Base-by-base conservation (phyloP, 2,329 filamentous ascomycete species). In the Colletotrichum filicis region DNA sequence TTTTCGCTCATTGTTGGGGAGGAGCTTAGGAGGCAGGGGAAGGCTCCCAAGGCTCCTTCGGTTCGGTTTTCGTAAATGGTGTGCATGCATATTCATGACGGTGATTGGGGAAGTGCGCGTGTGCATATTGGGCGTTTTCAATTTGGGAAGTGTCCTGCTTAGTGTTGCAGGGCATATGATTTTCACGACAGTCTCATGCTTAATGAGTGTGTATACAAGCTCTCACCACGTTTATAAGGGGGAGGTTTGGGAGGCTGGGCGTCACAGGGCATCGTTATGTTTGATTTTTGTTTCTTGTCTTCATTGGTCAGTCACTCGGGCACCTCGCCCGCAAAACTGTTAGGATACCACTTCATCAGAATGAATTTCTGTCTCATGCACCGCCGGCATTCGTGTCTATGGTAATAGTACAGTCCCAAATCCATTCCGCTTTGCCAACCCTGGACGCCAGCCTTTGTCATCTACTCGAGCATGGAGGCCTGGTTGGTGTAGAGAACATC, bases 401-500 rank as follows among this genome's bases (percentile, higher is more conserved):
- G 75, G 73, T 75, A 76, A 68, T 78, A 76, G 66, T 78, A 75
- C 73, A 77, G 74, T 75, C 68, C 64, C 62, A 37, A 74, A 63
- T 66, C 55, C 71, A 26, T 52, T 71, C 35, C 68, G 68, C 68
- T 67, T 66, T 60, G 22, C 60, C 26, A 28, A n/a, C 62, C 49
- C 56, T 65, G n/a, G 70, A 73, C 67, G 71, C 71, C 67, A 56
- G 46, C 55, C 67, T n/a, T 59, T 59, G 22, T 30, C 61, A 37
- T 66, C 80, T 92, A 99, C 89, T 99, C 97, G 78, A 99, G 88
- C 88, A 97, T 87, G 73, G 95, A 97, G 63, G 97, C 97, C 87
- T 99, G 96, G 88, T 98, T 98, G 75, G 95, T 95, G 88, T 98
- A 99, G 80, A 99, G 87, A 77, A 97, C 95, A 84, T 99, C 97